Base-by-base conservation (phyloP, 2,329 filamentous ascomycete genomes). In the Diplodia scrobiculata region DNA sequence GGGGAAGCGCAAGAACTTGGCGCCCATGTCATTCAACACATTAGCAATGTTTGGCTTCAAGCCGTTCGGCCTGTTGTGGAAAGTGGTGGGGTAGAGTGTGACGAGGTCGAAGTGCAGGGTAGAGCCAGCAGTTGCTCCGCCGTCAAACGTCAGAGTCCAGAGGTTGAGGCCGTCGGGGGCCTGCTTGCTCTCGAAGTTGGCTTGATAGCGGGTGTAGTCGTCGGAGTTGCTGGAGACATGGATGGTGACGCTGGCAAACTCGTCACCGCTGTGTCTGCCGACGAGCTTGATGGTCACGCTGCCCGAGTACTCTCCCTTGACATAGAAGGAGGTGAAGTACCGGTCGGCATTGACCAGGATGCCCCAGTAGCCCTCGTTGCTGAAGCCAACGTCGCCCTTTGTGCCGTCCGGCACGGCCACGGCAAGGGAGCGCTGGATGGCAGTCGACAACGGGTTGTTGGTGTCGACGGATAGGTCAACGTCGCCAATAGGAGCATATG, bases 1-100 rank as follows among this genome's bases (percentile, higher is more conserved):
- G 0, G 88, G 87, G 67, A 89, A 84, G 17, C 88, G 83, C 52
- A 90, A 80, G 70, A 89, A 84, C 0, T n/a, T 82, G 0, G 14
- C 65, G 6, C 65, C 65, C 48, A 66, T 47, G 3, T 66, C 55
- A 14, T 55, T 27, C 38, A 66, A n/a, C n/a, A 55, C 58, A 34
- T 66, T 62, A 5, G 65, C 65, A 54, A 66, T 29, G 4, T n/a
- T 29, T 1, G 55, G 63, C 21, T 62, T 48, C n/a, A 68, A 13
- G 5, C 67, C 67, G 29, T 68, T 68, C 1, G 48, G 17, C 29
- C 67, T 50, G 9, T 38, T 29, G 11, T 68, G 63, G 52, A 66
- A 68, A 7, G 67, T 68, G 3, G 67, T 63, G 14, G 66, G 60
- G n/a, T 66, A 68, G 27, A 68, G 34, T 10, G 45, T 51, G 1